Percentiles rank a stretch among this genome's conserved stretches.
These are phyloP conservation scores for Stephanodiscus triporus DNA, from an alignment of 108 stramenopile species.

Conservation along the genomic window DNA sequence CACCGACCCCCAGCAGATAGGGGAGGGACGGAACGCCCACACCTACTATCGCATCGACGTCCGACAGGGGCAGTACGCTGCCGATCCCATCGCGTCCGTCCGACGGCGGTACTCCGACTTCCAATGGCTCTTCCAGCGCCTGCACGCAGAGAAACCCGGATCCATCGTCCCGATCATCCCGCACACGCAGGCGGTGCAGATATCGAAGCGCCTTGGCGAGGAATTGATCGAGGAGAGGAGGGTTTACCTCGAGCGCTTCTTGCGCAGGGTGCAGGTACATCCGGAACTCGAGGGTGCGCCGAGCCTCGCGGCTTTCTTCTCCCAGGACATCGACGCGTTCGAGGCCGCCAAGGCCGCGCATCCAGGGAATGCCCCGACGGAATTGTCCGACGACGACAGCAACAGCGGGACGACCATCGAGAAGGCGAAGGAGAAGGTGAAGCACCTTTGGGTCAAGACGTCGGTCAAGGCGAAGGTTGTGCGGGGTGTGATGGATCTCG, in stretches of 20 bases:
- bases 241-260: constrained; percentile 74
- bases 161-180: constrained; percentile 93
- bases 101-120: constrained; percentile 93
- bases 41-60: constrained; percentile 70
- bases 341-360: constrained; percentile 64
- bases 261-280: constrained; percentile 74
- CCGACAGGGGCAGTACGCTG: constrained; percentile 28
- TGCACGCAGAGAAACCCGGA: constrained; percentile 85
- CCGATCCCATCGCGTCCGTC: constrained; percentile 58
- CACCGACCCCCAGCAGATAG: constrained; percentile 63
- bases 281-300: constrained; percentile 74
- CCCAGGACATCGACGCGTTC: constrained; percentile 71
- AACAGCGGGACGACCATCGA: constrained; percentile 1
- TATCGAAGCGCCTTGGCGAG: constrained; percentile 66
- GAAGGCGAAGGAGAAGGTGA: constrained; percentile 47
- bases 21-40: constrained; percentile 65
- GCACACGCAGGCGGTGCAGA: constrained; percentile 70
- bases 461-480: constrained; percentile 50
- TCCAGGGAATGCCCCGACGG: constrained; percentile 25
- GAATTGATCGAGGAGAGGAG: constrained; percentile 83
- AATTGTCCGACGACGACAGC: constrained; percentile 6
- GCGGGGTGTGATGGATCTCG: constrained; percentile 53
- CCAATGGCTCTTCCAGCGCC: constrained; percentile 87
- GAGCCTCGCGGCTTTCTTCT: constrained; percentile 78
- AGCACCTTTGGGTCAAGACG: constrained; percentile 67